Evolutionary conservation across 768 basidiomycete species (phyloP).

Genomic region (Lactarius sanguifluus): DNA sequence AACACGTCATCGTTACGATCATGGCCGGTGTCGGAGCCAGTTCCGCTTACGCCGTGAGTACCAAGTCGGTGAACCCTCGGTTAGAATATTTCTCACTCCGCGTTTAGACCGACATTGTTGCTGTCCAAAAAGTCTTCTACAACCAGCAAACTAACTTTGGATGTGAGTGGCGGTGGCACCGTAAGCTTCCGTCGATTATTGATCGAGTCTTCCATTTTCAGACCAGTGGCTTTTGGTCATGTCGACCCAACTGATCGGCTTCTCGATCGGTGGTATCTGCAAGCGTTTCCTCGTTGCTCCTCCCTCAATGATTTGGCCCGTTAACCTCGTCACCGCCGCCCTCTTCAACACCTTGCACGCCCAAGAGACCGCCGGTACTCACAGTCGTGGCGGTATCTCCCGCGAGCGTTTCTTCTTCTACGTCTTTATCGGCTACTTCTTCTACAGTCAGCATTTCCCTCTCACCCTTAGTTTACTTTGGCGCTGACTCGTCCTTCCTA

Average conservation of each 20-base stretch:
- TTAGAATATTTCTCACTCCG: not conserved
- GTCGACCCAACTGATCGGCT: constrained; percentile 45
- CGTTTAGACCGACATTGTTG: constrained; percentile 43
- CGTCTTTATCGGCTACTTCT: constrained; percentile 39
- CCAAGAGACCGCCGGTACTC: constrained; percentile 44
- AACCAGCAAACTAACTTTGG: constrained; percentile 39
- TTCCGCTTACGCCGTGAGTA: constrained; percentile 37
- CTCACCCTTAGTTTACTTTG: constrained; percentile 59
- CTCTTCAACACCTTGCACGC: constrained; percentile 47
- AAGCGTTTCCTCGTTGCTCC: constrained; percentile 47
- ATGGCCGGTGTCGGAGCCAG: constrained; percentile 41
- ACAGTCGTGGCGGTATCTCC: constrained; percentile 46
- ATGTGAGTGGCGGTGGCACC: constrained; percentile 28
- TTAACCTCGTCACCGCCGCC: constrained; percentile 44
- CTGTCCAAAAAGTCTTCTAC: constrained; percentile 49
- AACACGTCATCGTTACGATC: constrained; percentile 55
- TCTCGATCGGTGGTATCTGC: constrained; percentile 45
- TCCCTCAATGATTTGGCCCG: constrained; percentile 48
- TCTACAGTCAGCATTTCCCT: constrained; percentile 62
- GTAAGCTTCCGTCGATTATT: not conserved
- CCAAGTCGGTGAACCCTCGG: not conserved
- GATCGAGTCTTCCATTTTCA: constrained; percentile 8
- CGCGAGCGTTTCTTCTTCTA: constrained; percentile 54
- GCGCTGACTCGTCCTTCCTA: not conserved
- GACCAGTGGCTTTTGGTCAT: constrained; percentile 43